phyloP scores from a whole-genome alignment of 805 yeast species.

The Suhomyces sp. region DNA sequence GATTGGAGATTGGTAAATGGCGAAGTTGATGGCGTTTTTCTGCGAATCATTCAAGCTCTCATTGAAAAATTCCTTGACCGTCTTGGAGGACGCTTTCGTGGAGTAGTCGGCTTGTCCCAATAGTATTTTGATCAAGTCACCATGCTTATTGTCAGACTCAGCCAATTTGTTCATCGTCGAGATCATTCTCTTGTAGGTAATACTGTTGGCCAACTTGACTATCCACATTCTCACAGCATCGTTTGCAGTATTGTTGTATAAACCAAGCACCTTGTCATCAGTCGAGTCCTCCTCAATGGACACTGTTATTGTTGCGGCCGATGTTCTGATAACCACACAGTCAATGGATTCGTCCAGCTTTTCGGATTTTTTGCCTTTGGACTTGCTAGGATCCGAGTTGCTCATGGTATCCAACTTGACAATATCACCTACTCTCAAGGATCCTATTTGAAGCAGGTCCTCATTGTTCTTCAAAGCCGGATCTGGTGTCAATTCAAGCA shows the following conservation, averaged over 20 bases:
- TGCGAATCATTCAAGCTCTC: conserved; percentile 64
- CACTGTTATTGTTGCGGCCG: conserved; percentile 47
- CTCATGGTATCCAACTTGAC: conserved; percentile 57
- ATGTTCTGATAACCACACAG: conserved; percentile 64
- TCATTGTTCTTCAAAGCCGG: conserved; percentile 36
- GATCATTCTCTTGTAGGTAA: conserved; percentile 76
- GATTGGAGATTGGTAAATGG: conserved; percentile 54
- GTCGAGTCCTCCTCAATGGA: conserved; percentile 56
- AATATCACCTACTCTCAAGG: conserved; percentile 71
- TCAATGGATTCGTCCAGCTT: conserved; percentile 33
- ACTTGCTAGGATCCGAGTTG: conserved; percentile 12
- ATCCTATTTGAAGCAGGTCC: conserved; percentile 43
- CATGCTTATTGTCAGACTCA: conserved; percentile 41
- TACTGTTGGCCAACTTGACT: conserved; percentile 61
- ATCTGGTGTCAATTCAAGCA: conserved; percentile 62
- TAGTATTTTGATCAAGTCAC: conserved; percentile 40
- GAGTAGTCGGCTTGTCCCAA: conserved; percentile 42
- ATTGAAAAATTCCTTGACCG: conserved; percentile 36
- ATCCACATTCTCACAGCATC: conserved; percentile 56
- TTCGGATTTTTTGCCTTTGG: conserved; percentile 27
- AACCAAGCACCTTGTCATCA: conserved; percentile 45
- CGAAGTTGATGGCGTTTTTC: conserved; percentile 63
- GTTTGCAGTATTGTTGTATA: conserved; percentile 42
- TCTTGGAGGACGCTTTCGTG: not conserved
- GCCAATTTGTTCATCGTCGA: conserved; percentile 66